These are phyloP conservation scores for Craterostigma plantagineum DNA, from an alignment of 257 asterid species.

Conservation along the genomic window DNA sequence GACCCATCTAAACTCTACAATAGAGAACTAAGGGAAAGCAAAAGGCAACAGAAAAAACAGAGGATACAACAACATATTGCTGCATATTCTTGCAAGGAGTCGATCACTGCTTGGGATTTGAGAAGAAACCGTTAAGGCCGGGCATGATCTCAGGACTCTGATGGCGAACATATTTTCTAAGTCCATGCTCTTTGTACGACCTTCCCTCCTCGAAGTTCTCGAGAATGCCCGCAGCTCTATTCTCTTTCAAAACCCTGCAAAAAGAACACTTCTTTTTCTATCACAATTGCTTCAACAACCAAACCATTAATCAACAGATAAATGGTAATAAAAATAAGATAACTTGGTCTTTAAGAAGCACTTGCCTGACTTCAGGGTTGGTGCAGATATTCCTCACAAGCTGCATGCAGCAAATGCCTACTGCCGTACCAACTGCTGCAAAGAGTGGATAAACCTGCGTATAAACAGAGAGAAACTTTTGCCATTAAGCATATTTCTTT, in stretches of 20 bases:
- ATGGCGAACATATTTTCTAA: conserved; percentile 49
- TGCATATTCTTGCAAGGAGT: too few relatives aligned
- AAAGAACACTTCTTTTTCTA: too few relatives aligned
- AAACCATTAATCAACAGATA: too few relatives aligned
- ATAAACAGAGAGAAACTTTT: too few relatives aligned
- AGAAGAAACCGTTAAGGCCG: conserved; percentile 60
- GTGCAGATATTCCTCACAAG: conserved; percentile 1
- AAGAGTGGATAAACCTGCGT: conserved; percentile 2
- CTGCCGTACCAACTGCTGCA: conserved; percentile 1
- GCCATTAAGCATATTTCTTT: too few relatives aligned
- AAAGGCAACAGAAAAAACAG: too few relatives aligned
- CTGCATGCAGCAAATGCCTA: background rate
- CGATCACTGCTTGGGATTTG: conserved; percentile 25
- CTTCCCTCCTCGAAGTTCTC: conserved; percentile 68
- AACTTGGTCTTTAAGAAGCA: too few relatives aligned
- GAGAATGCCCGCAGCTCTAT: conserved; percentile 73
- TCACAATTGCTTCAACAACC: too few relatives aligned
- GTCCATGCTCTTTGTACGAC: conserved; percentile 44
- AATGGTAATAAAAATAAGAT: too few relatives aligned
- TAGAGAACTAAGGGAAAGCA: too few relatives aligned
- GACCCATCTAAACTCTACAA: too few relatives aligned
- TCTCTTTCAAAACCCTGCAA: conserved; percentile 47
- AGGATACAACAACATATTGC: too few relatives aligned
- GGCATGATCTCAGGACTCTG: conserved; percentile 85
- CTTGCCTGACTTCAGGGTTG: conserved; percentile 6